Evolutionary conservation across 495 filamentous ascomycete genomes (phyloP), one percentile per base, ranked within the genome.

Genomic region (Neurospora cerealis): DNA sequence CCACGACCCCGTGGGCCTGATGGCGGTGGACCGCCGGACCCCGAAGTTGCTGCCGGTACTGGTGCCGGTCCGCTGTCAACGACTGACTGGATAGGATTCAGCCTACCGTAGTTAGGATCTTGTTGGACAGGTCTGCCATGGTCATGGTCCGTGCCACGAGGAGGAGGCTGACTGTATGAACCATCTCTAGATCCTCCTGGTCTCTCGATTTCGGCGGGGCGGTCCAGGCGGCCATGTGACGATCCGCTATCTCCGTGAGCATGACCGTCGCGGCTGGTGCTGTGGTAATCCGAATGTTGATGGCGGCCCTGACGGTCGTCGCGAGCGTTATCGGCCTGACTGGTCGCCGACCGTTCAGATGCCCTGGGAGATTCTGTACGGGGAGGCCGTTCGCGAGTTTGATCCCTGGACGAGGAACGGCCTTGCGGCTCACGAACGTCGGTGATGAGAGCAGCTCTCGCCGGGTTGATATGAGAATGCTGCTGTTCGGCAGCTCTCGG

Each of bases 1-100:
- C 86, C 84, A 74, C 85, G 83, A 21, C 87, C 86, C 54, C 92
- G 85, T 3, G 93, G 94, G 1, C 93, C 94, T 34, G 89, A 91
- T 1, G 93, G 93, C 62, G 90, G 88, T 62, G 90, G 89, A 9
- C 85, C 78, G 6, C 54, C 54, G 28, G 54, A 62, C 6, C 54
- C 54, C 21, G 28, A 62, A 34, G 54, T 62, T 34, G 54, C 54
- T 32, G 15, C 54, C 5, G 24, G 54, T 62, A 62, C 54, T 62
- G 54, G 28, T 17, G 54, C 54, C 28, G 77, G 24, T 15, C 77
- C 77, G 40, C 84, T 78, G 19, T 86, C 84, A 2, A 81, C 78
- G 69, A 85, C 81, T 1, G 88, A 85, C n/a, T 82, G 81, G 66
- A 87, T 85, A 9, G 86, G 80, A 73, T 87, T 89, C 48, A 91